Conservation (phyloP, 2,329 filamentous ascomycete genomes). For the Calonectria henricotiae region DNA sequence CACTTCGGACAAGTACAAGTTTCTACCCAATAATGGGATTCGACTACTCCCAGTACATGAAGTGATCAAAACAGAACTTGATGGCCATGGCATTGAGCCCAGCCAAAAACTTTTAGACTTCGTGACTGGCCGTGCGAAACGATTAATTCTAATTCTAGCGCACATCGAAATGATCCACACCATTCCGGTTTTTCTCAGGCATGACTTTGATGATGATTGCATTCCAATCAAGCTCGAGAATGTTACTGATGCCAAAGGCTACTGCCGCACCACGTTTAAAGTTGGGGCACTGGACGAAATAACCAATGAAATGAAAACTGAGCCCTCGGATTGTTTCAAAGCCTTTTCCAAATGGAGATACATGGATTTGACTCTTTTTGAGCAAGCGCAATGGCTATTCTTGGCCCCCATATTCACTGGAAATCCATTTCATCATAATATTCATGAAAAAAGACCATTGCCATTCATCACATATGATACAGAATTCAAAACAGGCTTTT, state of each 20-base stretch:
- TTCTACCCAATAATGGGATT: background rate
- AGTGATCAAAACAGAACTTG: background rate
- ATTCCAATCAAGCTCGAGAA: background rate
- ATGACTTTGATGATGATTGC: background rate
- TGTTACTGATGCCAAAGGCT: background rate
- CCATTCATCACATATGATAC: background rate
- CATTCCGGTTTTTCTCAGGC: background rate
- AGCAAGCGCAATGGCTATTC: background rate
- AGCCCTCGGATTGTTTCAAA: background rate
- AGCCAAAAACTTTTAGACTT: background rate
- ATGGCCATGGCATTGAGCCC: background rate
- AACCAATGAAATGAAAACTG: background rate
- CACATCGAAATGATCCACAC: background rate
- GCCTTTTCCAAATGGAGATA: background rate
- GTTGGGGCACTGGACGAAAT: background rate
- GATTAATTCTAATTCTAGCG: background rate
- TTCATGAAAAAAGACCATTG: slow-evolving; percentile 1
- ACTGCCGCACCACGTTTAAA: background rate
- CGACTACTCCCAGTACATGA: background rate
- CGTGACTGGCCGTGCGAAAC: background rate
- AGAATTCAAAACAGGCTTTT: background rate
- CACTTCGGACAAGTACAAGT: background rate
- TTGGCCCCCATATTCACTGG: background rate
- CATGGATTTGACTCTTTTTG: background rate
- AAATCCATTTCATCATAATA: background rate